Percentiles rank a stretch among this genome's conserved stretches.
These are phyloP conservation scores for Reticulascus tulasneorum DNA, from an alignment of 2,329 filamentous ascomycete species.

Conservation along the genomic window DNA sequence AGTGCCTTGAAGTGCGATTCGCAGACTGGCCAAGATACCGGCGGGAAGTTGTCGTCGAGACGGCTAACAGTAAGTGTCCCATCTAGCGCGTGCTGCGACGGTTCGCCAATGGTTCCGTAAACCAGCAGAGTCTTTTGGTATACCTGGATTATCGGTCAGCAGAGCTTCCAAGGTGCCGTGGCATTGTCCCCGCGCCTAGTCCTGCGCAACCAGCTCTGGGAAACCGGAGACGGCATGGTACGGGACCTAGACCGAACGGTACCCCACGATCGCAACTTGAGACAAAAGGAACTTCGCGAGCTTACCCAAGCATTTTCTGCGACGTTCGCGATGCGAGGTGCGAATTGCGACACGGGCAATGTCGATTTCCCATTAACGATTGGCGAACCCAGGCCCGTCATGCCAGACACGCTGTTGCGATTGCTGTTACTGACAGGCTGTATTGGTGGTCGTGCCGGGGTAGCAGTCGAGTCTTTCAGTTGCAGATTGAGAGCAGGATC, in stretches of 20 bases:
- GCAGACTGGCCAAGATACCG: conserved; percentile 80
- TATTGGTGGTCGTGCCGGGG: conserved; percentile 30
- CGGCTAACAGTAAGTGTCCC: conserved; percentile 76
- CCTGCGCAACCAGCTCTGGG: too few relatives aligned
- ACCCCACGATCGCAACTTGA: too few relatives aligned
- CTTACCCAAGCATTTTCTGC: conserved; percentile 81
- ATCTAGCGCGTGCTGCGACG: conserved; percentile 55
- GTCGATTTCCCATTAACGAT: conserved; percentile 50
- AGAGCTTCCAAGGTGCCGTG: conserved; percentile 7
- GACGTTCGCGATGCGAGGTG: conserved; percentile 75
- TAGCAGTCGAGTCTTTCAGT: conserved; percentile 39
- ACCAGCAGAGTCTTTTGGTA: conserved; percentile 87
- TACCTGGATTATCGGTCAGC: conserved; percentile 53
- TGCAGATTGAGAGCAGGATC: conserved; percentile 63
- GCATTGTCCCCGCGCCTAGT: too few relatives aligned
- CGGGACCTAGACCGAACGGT: too few relatives aligned
- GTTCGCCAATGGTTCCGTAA: conserved; percentile 75
- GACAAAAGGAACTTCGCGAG: conserved; percentile 20
- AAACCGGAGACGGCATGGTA: conserved; percentile 13
- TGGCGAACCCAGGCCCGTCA: conserved; percentile 57
- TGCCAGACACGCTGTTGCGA: conserved; percentile 61
- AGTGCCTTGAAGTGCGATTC: conserved; percentile 90
- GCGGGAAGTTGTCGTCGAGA: conserved; percentile 79
- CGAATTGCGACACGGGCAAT: conserved; percentile 70
- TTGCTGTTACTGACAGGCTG: conserved; percentile 40